Evolutionary conservation across 371 early-diverging fungal genomes (phyloP), one percentile per base, ranked within the genome.

Genomic region (Mortierella sp.): DNA sequence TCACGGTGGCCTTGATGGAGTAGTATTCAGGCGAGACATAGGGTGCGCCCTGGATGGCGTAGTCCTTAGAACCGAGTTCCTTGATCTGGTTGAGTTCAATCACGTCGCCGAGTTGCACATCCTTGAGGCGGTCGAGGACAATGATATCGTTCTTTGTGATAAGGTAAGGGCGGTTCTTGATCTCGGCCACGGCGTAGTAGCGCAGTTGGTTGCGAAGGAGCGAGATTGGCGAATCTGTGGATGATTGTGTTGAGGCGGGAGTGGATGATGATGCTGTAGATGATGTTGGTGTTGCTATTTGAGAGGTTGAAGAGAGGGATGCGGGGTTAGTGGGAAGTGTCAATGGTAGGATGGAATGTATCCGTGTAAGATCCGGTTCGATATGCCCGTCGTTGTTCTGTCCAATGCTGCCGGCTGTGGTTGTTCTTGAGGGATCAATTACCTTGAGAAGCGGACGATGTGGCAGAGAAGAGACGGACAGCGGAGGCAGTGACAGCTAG

Each of bases 121-220:
- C 95, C 50, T 91, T 89, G 81, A 97, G 93, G 28, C 96, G 90
- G 86, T 95, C 93, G 53, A 96, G 92, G 53, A 97, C 91, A 57
- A 99, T 92, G 67, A 97, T 91, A 87, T 99, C 99, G 88, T 96
- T 94, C 79, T 94, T 89, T 46, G 96, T 94, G 37, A 98, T 95
- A 74, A 96, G 92, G 88, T 94, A 97, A 14, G 96, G 97, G 46
- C 97, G 94, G 73, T 94, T 94, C 67, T 96, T 94, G 84, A 99
- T 93, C 79, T 97, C 96, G 40, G 96, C 95, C 51, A 97, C 95
- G 21, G 98, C 98, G 86, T 94, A 96, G 88, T 94, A 91, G 46
- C 90, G 91, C 53, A 91, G 84, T 75, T 93, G 93, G 37, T 91
- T 89, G 51, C 93, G 91, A 64, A 93, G 89, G 76, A 84, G 55